Evolutionary conservation across 495 filamentous ascomycete species (phyloP), one percentile per base, ranked within the genome.

Genomic region (Letharia columbiana): DNA sequence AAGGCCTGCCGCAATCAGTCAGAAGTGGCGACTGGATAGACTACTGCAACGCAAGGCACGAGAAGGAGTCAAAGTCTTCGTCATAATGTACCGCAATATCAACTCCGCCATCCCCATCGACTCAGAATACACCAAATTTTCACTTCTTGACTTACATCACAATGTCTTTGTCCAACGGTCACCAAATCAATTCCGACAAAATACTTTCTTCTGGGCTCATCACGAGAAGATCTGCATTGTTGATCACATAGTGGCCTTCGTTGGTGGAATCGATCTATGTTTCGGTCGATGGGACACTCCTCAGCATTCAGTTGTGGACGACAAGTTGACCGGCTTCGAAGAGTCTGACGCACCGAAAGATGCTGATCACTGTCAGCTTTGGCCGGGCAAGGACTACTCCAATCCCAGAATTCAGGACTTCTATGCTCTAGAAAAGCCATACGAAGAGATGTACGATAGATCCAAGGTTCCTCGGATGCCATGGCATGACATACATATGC

Each of bases 141-240:
- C 92, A 4, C 84, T 99, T 50, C 87, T 99, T 31, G 95, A 98
- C 70, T 82, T 99, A 17, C 92, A 97, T 71, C 91, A 91, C 12
- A 99, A 99, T 71, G 83, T 99, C 66, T 95, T 96, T 72, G 92
- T 99, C 12, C 91, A 98, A 71, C 83, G 94, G 70, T 96, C 92
- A 4, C 94, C 94, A 2, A 97, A 99, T 70, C 94, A 99, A 74
- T 91, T 96, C 75, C 87, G 94, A 66, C 96, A 99, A 78, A 96
- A 96, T 67, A 96, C 95, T n/a, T 99, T 99, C 77, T 99, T 98
- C 79, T 99, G 94, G 84, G 94, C 94, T 35, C 94, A 99, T 73
- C 94, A 99, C 74, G 94, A 99, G 75, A 99, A 99, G 73, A 82
- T 99, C 15, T 91, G 91, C 70, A 86, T 99, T 58, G 89, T 99